Base-by-base conservation (phyloP, 768 basidiomycete genomes). In the Austroboletus festivus region DNA sequence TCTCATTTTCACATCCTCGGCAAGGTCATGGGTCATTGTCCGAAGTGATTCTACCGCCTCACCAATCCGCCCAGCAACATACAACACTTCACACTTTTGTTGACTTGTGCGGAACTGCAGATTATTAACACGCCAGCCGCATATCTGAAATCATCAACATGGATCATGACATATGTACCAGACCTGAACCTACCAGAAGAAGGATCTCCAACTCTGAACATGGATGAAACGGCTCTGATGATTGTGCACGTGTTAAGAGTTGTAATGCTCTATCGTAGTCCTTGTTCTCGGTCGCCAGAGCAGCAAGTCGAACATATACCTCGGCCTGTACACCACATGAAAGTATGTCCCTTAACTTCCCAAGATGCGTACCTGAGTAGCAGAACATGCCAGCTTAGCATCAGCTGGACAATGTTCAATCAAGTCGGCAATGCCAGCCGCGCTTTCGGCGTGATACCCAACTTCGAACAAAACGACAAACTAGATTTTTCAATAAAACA, bases 121-220 rank as follows among this genome's bases (percentile, higher is more conserved):
- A n/a, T n/a, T n/a, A n/a, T n/a, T n/a, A n/a, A n/a, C n/a, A n/a
- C n/a, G n/a, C n/a, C n/a, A n/a, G n/a, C n/a, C n/a, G n/a, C n/a
- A n/a, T n/a, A n/a, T n/a, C n/a, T n/a, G n/a, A n/a, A n/a, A n/a
- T n/a, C n/a, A n/a, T n/a, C n/a, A n/a, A n/a, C n/a, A n/a, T n/a
- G n/a, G n/a, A n/a, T n/a, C n/a, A 50, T 40, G 10, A 52, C 51
- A 42, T 42, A 30, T 13, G 47, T 42, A 37, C 41, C 54, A 16
- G 28, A 23, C 4, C 18, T 33, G 5, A 45, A 18, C 49, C 46
- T 43, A 51, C 52, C 0, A 54, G 38, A 2, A 40, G 38, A 3
- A 56, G 42, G 4, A 30, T 48, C n/a, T 8, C 37, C 16, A 46
- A 16, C 34, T 56, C 52, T 2, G 46, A 41, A 34, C 26, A 18